Percentiles rank a stretch among this genome's conserved stretches.
phyloP scores from a whole-genome alignment of 2,329 filamentous ascomycete species.

The Penicillium crustosum region DNA sequence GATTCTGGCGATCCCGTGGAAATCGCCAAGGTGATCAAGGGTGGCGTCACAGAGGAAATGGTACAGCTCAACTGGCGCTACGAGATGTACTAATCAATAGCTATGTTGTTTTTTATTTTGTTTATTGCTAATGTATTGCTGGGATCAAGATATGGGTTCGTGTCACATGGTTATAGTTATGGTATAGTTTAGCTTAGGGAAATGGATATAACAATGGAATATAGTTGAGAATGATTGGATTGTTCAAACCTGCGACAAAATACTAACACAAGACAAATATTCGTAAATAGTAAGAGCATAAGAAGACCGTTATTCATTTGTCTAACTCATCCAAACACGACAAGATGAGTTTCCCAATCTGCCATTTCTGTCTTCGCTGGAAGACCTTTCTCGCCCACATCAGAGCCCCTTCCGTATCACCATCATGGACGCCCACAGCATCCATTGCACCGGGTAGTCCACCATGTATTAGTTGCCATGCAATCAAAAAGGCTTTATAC shows the following conservation, averaged over 20 bases:
- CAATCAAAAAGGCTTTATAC: slow-evolving; percentile 45
- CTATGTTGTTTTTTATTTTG: neutral
- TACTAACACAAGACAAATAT: neutral
- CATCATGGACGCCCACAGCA: slow-evolving; percentile 34
- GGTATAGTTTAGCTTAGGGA: neutral
- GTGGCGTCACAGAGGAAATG: slow-evolving; percentile 48
- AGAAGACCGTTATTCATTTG: neutral
- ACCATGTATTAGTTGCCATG: slow-evolving; percentile 40
- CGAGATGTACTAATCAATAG: slow-evolving; percentile 41
- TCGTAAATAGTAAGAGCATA: neutral
- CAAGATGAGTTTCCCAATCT: slow-evolving; percentile 35
- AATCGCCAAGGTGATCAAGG: slow-evolving; percentile 43
- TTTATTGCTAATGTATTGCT: neutral
- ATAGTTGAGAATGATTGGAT: neutral
- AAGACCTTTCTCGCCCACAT: slow-evolving; percentile 38
- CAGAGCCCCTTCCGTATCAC: slow-evolving; percentile 27
- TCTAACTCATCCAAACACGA: slow-evolving; percentile 32
- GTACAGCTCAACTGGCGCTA: slow-evolving; percentile 46
- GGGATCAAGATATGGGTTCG: neutral
- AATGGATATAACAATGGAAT: neutral
- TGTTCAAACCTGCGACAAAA: neutral
- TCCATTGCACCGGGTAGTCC: slow-evolving; percentile 36
- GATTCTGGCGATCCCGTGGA: slow-evolving; percentile 39
- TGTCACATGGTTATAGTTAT: neutral
- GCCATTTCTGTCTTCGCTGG: slow-evolving; percentile 29